Base-by-base conservation (phyloP, 169 alveolate species). In the Eimeria praecox region DNA sequence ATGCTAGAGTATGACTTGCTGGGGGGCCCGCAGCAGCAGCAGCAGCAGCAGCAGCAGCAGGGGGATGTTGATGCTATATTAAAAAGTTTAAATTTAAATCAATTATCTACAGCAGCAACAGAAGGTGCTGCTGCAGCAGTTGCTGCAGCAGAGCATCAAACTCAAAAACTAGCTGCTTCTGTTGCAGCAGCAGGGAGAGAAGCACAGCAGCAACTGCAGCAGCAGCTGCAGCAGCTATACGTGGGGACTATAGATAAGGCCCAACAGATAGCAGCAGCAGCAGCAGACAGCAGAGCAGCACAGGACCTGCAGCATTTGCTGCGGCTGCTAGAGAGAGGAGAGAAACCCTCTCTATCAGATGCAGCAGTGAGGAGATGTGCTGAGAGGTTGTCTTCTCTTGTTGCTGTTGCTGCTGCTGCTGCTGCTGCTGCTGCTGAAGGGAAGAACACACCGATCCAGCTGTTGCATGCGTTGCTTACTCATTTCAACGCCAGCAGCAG, bases 361-460 rank as follows among this genome's bases (percentile, higher is more conserved):
- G 49, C 56, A 18, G 86, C 56, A 9, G 52, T 40, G 42, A 40
- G 56, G 42, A 40, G 52, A 5, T 35, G 44, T 33, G 52, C 86
- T 38, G 16, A 75, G 6, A 24, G 52, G 16, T 12, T 75, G 33
- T 75, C 49, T 33, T 40, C 40, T 33, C 30, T 40, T 3, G 16
- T 40, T 40, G 86, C 86, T 40, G 56, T 18, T 40, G 56, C 52
- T 75, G 86, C 86, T 8, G 52, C 86, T 8, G 52, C 44, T 6
- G 52, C 86, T 75, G 59, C 59, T 52, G 59, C 59, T 52, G 59
- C 59, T 52, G 59, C 59, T 52, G n/a, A n/a, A n/a, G n/a, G n/a
- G n/a, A n/a, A n/a, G n/a, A n/a, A n/a, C n/a, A n/a, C n/a, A n/a
- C n/a, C n/a, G n/a, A n/a, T n/a, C n/a, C n/a, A n/a, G n/a, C n/a